Percentiles rank a stretch among this genome's conserved stretches.
Evolutionary conservation across 2,329 filamentous ascomycete species (phyloP).

Genomic region (Cercospora nicotianae): DNA sequence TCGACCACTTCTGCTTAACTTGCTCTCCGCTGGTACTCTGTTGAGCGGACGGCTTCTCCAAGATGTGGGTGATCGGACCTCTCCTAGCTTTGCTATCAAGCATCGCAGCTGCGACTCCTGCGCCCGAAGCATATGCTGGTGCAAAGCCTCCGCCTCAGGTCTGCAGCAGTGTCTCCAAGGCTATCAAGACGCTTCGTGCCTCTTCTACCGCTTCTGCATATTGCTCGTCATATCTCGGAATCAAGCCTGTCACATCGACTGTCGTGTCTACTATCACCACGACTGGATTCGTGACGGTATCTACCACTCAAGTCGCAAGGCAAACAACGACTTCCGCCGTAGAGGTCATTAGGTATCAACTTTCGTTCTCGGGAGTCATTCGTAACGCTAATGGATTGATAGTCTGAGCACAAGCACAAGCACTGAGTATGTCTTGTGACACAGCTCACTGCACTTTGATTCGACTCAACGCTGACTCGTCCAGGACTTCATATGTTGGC

Average conservation of each 20-base stretch:
- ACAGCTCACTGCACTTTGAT: background rate
- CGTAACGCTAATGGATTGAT: background rate
- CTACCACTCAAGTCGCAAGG: background rate
- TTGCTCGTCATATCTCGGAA: background rate
- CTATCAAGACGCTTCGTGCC: background rate
- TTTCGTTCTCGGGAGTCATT: background rate
- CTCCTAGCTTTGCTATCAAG: background rate
- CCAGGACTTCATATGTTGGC: background rate
- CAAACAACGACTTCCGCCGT: background rate
- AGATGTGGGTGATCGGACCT: background rate
- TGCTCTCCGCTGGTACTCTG: background rate
- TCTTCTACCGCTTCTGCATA: background rate
- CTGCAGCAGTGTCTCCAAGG: background rate
- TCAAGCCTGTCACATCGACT: background rate
- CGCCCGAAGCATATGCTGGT: background rate
- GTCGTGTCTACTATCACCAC: background rate
- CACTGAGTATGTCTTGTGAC: background rate
- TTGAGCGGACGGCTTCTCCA: background rate
- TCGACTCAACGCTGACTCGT: background rate
- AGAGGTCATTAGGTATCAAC: background rate
- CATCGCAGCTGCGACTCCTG: background rate
- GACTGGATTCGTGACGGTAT: background rate
- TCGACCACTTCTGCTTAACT: background rate
- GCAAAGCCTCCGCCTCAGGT: background rate
- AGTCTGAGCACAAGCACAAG: background rate